A percentile compares a stretch with the other conserved stretches of the same genome.
Evolutionary conservation across 805 yeast genomes (phyloP).

Genomic region (Lipomyces kockii): DNA sequence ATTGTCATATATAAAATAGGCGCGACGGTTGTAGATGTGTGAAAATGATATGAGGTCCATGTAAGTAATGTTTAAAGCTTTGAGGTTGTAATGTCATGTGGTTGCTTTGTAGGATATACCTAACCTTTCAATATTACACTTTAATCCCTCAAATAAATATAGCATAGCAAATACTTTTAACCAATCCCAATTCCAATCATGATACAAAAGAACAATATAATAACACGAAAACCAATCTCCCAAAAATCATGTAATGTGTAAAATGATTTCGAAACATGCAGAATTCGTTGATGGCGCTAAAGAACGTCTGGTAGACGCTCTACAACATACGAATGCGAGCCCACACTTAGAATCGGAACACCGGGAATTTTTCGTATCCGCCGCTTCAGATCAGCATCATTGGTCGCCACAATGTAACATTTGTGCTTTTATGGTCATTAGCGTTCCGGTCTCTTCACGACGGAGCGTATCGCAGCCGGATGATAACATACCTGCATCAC

Average conservation of each 20-base stretch:
- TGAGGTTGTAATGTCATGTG: not conserved
- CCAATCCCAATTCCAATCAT: not conserved
- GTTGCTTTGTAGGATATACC: not conserved
- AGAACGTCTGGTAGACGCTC: constrained; percentile 79
- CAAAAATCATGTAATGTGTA: not conserved
- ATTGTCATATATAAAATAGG: not conserved
- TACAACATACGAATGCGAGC: constrained; percentile 86
- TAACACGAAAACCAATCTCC: not conserved
- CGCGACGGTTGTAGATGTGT: not conserved
- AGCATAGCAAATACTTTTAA: not conserved
- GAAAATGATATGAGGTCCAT: not conserved
- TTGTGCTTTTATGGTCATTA: constrained; percentile 58
- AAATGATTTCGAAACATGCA: not conserved
- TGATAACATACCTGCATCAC: constrained; percentile 62
- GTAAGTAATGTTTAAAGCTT: not conserved
- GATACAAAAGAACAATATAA: not conserved
- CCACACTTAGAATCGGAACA: constrained; percentile 95
- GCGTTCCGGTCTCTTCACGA: not conserved
- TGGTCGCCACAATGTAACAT: constrained; percentile 96
- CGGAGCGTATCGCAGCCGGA: not conserved
- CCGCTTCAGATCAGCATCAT: constrained; percentile 95
- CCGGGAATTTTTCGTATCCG: constrained; percentile 96
- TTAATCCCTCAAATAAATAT: not conserved
- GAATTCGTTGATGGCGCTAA: not conserved
- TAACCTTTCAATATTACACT: not conserved